Evolutionary conservation across 192 early-diverging fungal genomes (phyloP).

Genomic region (Geranomyces variabilis): DNA sequence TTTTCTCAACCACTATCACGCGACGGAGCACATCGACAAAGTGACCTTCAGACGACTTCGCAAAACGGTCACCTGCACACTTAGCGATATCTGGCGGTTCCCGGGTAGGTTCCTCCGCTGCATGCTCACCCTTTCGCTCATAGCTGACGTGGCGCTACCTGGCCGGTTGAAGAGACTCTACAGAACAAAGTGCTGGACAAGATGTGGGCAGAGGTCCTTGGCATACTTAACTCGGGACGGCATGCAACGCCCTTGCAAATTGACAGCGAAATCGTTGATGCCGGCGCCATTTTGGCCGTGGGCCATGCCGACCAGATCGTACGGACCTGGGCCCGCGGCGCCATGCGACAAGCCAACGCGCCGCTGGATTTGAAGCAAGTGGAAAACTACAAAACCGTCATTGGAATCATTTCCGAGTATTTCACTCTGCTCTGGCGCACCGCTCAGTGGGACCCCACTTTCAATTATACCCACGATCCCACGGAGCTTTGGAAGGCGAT

Average conservation of each 20-base stretch:
- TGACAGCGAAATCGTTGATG: slow-evolving; percentile 1
- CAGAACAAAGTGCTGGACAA: slow-evolving; percentile 12
- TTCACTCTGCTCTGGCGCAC: not conserved
- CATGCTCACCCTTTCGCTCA: not conserved
- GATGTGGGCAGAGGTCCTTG: slow-evolving; percentile 9
- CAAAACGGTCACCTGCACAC: slow-evolving; percentile 1
- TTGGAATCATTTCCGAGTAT: not conserved
- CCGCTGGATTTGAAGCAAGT: not conserved
- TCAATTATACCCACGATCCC: slow-evolving; percentile 12
- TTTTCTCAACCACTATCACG: not conserved
- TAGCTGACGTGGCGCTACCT: not conserved
- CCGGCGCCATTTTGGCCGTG: slow-evolving; percentile 10
- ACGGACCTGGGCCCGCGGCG: slow-evolving; percentile 16
- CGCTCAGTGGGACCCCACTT: not conserved
- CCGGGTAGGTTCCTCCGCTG: slow-evolving; percentile 2
- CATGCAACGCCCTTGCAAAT: not conserved
- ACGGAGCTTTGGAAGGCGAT: slow-evolving; percentile 7
- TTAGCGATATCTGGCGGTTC: slow-evolving; percentile 27
- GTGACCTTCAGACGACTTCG: slow-evolving; percentile 13
- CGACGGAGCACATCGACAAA: not conserved
- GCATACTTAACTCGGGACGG: not conserved
- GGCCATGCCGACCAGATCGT: slow-evolving; percentile 14
- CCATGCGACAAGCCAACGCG: slow-evolving; percentile 3
- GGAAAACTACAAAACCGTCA: not conserved
- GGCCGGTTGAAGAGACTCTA: slow-evolving; percentile 16